Evolutionary conservation across 805 yeast species (phyloP).

Genomic region (Lachancea cidri): DNA sequence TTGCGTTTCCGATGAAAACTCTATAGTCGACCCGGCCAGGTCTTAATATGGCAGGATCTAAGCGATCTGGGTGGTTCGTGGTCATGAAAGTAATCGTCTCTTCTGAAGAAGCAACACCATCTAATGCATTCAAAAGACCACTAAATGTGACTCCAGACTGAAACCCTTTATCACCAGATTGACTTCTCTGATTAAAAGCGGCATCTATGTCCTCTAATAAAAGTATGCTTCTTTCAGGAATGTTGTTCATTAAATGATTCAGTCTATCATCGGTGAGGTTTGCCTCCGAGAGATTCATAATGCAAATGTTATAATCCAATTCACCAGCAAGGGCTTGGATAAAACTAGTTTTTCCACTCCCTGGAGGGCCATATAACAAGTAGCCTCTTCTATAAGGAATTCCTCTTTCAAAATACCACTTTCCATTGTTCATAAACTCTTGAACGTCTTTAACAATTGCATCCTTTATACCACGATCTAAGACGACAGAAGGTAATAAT

Average conservation of each 20-base stretch:
- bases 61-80: conserved; percentile 90
- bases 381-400: conserved; percentile 96
- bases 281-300: conserved; percentile 82
- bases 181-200: conserved; percentile 81
- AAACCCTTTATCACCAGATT: conserved; percentile 70
- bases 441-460: conserved; percentile 62
- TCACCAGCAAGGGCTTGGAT: conserved; percentile 97
- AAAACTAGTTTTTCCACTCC: conserved; percentile 92
- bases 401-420: conserved; percentile 95
- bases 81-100: conserved; percentile 97
- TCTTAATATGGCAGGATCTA: conserved; percentile 88
- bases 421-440: conserved; percentile 73
- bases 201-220: conserved; percentile 93
- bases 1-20: conserved; percentile 80
- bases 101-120: conserved; percentile 97
- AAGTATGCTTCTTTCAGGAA: conserved; percentile 83
- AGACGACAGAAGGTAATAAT: conserved; percentile 74
- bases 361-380: conserved; percentile 93
- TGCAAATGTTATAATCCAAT: conserved; percentile 90
- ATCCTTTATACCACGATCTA: conserved; percentile 72
- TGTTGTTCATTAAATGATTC: conserved; percentile 92
- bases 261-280: conserved; percentile 91
- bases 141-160: conserved; percentile 90
- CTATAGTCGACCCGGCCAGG: conserved; percentile 94
- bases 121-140: conserved; percentile 88